These are phyloP conservation scores for Boehmeria nivea DNA, from an alignment of 306 rosid species.

Conservation along the genomic window DNA sequence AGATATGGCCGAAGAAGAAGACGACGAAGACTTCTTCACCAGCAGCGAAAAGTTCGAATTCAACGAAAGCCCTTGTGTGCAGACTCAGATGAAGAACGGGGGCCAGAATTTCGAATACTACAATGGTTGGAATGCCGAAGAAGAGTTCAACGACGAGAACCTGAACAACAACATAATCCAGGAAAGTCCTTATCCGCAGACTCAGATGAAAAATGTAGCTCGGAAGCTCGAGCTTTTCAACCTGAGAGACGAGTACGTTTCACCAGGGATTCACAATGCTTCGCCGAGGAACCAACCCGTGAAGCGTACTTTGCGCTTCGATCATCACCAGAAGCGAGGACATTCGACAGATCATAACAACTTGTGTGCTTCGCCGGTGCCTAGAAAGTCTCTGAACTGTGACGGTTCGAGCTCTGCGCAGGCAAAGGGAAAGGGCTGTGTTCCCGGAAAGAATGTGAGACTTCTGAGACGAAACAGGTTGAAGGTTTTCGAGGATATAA, in stretches of 20 bases:
- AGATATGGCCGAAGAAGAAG: constrained; percentile 89
- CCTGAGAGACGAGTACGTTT: constrained; percentile 20
- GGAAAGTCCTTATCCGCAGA: constrained; percentile 27
- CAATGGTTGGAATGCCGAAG: constrained; percentile 20
- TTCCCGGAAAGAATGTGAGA: constrained; percentile 27
- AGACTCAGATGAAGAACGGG: constrained; percentile 24
- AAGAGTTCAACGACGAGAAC: constrained; percentile 53
- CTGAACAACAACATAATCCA: constrained; percentile 43
- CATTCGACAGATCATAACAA: constrained; percentile 21
- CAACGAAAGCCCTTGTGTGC: constrained; percentile 29
- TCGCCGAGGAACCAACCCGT: constrained; percentile 47
- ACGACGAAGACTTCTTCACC: constrained; percentile 23
- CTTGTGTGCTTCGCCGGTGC: constrained; percentile 28
- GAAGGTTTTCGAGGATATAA: constrained; percentile 52
- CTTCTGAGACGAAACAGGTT: constrained; percentile 46
- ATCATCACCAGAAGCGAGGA: constrained; percentile 28
- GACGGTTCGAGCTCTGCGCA: constrained; percentile 13
- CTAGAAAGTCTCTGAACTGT: constrained; percentile 27
- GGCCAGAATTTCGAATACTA: constrained; percentile 29
- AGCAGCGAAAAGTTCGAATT: constrained; percentile 36
- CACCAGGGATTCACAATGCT: constrained; percentile 5
- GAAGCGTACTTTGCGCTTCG: constrained; percentile 49
- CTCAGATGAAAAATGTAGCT: constrained; percentile 32
- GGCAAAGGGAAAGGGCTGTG: constrained; percentile 20
- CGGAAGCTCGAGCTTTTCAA: constrained; percentile 32